These are phyloP conservation scores for Linum lewisii DNA, from an alignment of 345 rosid species.

Conservation along the genomic window DNA sequence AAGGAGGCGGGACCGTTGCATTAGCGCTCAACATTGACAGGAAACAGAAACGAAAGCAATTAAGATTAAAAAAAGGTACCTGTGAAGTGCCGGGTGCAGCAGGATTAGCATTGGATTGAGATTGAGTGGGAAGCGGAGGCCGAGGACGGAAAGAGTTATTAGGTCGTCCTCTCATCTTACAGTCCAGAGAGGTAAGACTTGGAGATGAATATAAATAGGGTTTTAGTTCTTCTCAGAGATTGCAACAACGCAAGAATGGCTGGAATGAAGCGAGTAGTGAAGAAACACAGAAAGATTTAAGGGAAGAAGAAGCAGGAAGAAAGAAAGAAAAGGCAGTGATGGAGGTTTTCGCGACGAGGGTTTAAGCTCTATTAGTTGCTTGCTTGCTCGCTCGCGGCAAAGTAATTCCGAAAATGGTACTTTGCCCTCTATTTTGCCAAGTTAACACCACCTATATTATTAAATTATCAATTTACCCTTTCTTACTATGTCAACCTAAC, in stretches of 20 bases:
- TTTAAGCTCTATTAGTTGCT: background rate
- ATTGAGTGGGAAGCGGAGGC: background rate
- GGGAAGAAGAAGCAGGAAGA: background rate
- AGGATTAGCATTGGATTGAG: background rate
- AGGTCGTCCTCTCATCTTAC: background rate
- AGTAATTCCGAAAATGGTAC: too few relatives aligned
- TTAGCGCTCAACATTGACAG: background rate
- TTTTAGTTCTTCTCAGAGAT: too few relatives aligned
- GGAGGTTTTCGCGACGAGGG: background rate
- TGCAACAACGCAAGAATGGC: background rate
- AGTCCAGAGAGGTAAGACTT: background rate
- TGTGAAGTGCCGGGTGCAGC: background rate
- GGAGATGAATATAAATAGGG: background rate
- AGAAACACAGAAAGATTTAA: background rate
- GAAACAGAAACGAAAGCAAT: background rate
- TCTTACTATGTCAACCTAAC: too few relatives aligned
- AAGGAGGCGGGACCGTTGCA: background rate
- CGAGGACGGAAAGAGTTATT: background rate
- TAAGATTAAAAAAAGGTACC: background rate
- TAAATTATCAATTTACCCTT: too few relatives aligned
- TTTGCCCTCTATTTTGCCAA: too few relatives aligned
- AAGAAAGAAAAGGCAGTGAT: background rate
- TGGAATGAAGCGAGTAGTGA: background rate
- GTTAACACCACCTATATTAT: too few relatives aligned
- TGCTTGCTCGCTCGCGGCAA: background rate